Percentiles rank a stretch among this genome's conserved stretches.
Conservation (phyloP, 2,329 filamentous ascomycete genomes). For the Setomelanomma holmii region DNA sequence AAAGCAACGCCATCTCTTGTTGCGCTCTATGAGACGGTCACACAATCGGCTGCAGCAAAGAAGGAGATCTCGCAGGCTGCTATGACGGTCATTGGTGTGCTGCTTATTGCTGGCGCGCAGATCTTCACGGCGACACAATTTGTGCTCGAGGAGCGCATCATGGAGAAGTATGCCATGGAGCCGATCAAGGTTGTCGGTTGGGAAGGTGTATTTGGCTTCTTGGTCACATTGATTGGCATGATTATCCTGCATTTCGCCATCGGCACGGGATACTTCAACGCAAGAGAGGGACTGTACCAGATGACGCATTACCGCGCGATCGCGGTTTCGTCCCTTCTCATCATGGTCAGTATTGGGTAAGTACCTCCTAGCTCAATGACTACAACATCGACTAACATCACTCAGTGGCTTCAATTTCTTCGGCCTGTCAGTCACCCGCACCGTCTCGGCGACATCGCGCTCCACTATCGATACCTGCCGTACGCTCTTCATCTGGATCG, state of each 20-base stretch:
- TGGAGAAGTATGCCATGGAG: slow-evolving; percentile 79
- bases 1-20: slow-evolving; percentile 53
- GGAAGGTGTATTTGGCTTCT: slow-evolving; percentile 92
- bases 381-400: slow-evolving; percentile 13
- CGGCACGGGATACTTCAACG: slow-evolving; percentile 89
- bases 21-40: slow-evolving; percentile 26
- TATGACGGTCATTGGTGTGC: slow-evolving; percentile 79
- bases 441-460: slow-evolving; percentile 87
- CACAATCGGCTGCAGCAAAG: slow-evolving; percentile 35
- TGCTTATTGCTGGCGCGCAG: slow-evolving; percentile 91
- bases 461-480: slow-evolving; percentile 98
- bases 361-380: slow-evolving; percentile 36
- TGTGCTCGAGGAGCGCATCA: slow-evolving; percentile 91
- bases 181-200: slow-evolving; percentile 93
- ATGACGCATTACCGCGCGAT: slow-evolving; percentile 76
- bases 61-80: slow-evolving; percentile 64
- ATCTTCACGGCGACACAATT: slow-evolving; percentile 98
- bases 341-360: slow-evolving; percentile 98
- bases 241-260: slow-evolving; percentile 77
- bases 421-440: slow-evolving; percentile 88
- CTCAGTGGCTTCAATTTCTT: slow-evolving; percentile 97
- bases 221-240: slow-evolving; percentile 80
- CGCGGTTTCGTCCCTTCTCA: slow-evolving; percentile 79
- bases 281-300: slow-evolving; percentile 82
- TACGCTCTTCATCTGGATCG: slow-evolving; percentile 97